Percentiles rank a stretch among this genome's conserved stretches.
These are phyloP conservation scores for Mycena metata DNA, from an alignment of 768 basidiomycete genomes.

Conservation along the genomic window DNA sequence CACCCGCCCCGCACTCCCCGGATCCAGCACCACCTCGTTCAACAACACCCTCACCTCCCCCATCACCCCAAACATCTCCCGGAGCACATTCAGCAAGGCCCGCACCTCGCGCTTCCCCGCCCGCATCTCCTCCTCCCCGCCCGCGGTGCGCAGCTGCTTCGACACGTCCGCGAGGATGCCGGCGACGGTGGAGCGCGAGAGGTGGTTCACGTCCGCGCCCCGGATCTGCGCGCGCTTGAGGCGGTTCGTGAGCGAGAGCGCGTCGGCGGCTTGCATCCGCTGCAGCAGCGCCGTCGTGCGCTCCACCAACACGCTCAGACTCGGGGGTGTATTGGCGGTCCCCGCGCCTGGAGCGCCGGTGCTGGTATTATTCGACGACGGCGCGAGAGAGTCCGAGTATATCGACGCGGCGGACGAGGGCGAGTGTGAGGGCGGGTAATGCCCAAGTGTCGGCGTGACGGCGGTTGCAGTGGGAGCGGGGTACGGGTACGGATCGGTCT, in stretches of 20 bases:
- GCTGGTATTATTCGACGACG: not conserved
- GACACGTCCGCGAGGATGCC: constrained; percentile 86
- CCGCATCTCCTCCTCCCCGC: constrained; percentile 82
- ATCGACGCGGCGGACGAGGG: constrained; percentile 67
- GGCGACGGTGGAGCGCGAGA: constrained; percentile 86
- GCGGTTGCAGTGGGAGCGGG: constrained; percentile 44
- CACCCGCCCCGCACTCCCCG: constrained; percentile 77
- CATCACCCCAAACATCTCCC: constrained; percentile 87
- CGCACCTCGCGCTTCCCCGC: constrained; percentile 86
- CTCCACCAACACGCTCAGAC: constrained; percentile 67
- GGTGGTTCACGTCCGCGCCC: constrained; percentile 87
- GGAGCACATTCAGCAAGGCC: constrained; percentile 84
- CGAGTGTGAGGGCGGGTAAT: constrained; percentile 75
- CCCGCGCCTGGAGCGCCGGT: not conserved
- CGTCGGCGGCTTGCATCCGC: constrained; percentile 79
- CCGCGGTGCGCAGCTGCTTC: constrained; percentile 74
- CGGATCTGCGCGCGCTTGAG: constrained; percentile 91
- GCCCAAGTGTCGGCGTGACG: constrained; percentile 55
- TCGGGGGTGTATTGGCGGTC: constrained; percentile 51
- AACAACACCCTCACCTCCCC: constrained; percentile 84
- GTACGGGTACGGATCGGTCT: constrained; percentile 67
- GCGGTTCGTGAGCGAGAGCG: constrained; percentile 88
- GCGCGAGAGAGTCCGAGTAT: constrained; percentile 30
- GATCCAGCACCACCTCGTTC: constrained; percentile 93
- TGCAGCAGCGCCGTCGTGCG: constrained; percentile 58